Percentiles rank a stretch among this genome's conserved stretches.
Evolutionary conservation across 139 green algal species (phyloP).

Genomic region (Chlamydomonas incerta): DNA sequence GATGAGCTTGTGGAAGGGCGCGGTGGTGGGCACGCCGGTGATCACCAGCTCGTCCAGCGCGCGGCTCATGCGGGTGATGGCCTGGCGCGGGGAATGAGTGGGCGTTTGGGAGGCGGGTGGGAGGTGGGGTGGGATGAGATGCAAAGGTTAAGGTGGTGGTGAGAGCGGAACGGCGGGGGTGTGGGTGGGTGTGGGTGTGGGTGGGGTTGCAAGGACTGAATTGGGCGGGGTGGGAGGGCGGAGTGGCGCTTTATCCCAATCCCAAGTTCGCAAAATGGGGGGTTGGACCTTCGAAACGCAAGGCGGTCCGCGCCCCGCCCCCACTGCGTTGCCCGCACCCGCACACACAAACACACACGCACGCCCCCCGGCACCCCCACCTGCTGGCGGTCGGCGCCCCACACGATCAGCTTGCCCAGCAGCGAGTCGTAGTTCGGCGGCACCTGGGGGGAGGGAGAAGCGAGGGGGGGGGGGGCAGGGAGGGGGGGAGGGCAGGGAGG

Average conservation of each 20-base stretch:
- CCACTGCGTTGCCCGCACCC: no score
- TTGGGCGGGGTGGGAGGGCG: no score
- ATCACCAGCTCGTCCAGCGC: slow-evolving; percentile 83
- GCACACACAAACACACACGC: not conserved
- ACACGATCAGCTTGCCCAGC: slow-evolving; percentile 98
- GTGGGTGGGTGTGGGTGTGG: not conserved
- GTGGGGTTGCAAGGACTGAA: not conserved
- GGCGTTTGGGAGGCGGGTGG: no score
- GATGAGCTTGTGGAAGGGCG: slow-evolving; percentile 91
- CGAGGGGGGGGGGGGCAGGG: not conserved
- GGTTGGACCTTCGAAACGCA: no score
- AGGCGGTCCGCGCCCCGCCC: no score
- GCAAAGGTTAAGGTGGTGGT: no score
- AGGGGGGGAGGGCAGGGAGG: no score
- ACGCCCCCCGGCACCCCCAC: slow-evolving; percentile 17
- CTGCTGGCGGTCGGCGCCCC: slow-evolving; percentile 81
- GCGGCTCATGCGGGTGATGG: slow-evolving; percentile 88
- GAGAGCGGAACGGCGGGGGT: not conserved
- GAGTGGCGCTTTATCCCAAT: no score
- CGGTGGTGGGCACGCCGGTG: slow-evolving; percentile 90
- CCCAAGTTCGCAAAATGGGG: no score
- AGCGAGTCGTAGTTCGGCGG: slow-evolving; percentile 95
- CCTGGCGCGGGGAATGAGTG: slow-evolving; percentile 58
- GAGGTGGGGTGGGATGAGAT: no score
- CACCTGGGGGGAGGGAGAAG: slow-evolving; percentile 45